Evolutionary conservation across 2,329 filamentous ascomycete species (phyloP), one percentile per base, ranked within the genome.

Genomic region (Alternaria rosae): DNA sequence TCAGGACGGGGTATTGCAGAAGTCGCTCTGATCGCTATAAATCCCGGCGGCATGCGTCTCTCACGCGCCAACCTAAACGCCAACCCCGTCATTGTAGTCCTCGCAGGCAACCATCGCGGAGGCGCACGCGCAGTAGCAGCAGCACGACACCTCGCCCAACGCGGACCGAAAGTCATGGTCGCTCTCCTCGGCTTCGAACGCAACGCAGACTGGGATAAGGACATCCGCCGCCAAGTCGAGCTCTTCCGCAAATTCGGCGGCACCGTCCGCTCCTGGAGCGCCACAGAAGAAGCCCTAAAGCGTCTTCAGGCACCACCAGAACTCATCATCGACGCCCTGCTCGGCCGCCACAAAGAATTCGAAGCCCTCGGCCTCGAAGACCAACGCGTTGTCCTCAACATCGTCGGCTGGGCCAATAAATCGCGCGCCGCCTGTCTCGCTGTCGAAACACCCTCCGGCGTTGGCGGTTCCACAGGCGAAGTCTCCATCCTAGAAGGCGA

Each of bases 91-190:
- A 83, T 90, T 52, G 88, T 97, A 21, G 88, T 98, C 7, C 85
- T 98, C n/a, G 94, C 92, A 0, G 94, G 95, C n/a, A 98, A 97
- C 78, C 94, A 97, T 79, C 93, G 93, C 68, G 93, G 91, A 1
- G 94, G 94, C 41, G 90, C 92, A 38, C 87, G 94, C 61, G 93
- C 93, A 4, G 85, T 98, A 55, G 92, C 93, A 13, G 93, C 93
- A 5, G 93, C 91, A 26, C 88, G 95, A 5, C 94, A 98, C 77
- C 86, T 98, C 9, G 89, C 92, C 54, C 94, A 94, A 74, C 92
- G 94, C 66, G 91, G 92, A 20, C 83, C 92, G 57, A 90, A 92
- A 58, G 89, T 97, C 38, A 87, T 96, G 47, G 85, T 97, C 7
- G 95, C 93, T 63, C 85, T 98, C 8, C 88, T 97, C 4, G 92